Evolutionary conservation across 306 rosid genomes (phyloP).

Genomic region (Pyrus betulifolia): DNA sequence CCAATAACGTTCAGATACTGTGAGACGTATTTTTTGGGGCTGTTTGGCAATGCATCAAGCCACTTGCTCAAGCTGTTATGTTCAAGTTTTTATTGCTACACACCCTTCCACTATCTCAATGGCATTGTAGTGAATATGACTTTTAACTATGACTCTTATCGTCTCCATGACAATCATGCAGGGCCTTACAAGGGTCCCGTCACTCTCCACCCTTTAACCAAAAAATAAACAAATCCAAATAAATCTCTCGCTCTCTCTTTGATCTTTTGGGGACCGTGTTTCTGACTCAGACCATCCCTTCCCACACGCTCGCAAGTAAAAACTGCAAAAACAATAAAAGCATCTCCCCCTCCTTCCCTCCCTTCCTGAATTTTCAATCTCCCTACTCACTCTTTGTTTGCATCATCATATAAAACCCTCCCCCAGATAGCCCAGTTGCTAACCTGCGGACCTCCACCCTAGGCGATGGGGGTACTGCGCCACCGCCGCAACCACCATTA

Average conservation of each 20-base stretch:
- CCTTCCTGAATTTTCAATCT: neutral
- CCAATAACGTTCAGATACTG: too few species aligned
- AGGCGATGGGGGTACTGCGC: conserved; percentile 45
- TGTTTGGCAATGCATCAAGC: neutral
- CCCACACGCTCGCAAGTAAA: conserved; percentile 30
- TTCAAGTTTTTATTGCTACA: too few species aligned
- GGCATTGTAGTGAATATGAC: conserved; percentile 10
- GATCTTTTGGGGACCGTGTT: conserved; percentile 19
- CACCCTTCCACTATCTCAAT: neutral
- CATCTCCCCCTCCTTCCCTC: conserved; percentile 4
- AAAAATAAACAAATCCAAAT: conserved; percentile 9
- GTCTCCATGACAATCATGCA: conserved; percentile 33
- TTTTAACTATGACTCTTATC: neutral
- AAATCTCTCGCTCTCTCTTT: neutral
- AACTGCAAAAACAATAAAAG: conserved; percentile 15
- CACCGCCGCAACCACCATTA: conserved; percentile 14
- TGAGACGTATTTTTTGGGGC: neutral
- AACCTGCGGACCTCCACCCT: conserved; percentile 29
- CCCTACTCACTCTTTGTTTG: neutral
- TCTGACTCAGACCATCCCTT: conserved; percentile 42
- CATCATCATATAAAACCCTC: neutral
- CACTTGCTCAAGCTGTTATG: too few species aligned
- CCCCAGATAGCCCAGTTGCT: neutral
- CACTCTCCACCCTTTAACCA: conserved; percentile 1
- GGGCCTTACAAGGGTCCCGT: conserved; percentile 21